Evolutionary conservation across 805 yeast genomes (phyloP).

Genomic region (Wickerhamomyces bovis): DNA sequence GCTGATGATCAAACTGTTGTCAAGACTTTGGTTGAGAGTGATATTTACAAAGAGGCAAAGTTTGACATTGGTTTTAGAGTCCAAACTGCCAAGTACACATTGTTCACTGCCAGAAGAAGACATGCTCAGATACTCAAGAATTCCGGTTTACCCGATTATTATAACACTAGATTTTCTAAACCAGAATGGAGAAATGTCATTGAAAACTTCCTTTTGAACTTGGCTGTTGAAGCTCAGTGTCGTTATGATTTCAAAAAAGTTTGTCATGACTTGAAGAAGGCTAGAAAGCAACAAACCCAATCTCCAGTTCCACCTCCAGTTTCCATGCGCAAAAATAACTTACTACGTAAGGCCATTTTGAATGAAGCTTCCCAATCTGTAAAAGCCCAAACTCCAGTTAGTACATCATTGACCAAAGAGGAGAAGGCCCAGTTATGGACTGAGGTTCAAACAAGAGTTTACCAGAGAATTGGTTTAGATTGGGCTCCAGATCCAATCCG

Average conservation of each 20-base stretch:
- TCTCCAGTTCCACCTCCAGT: not conserved
- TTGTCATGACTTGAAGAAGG: slow-evolving; percentile 40
- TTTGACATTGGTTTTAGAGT: slow-evolving; percentile 46
- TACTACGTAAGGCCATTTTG: slow-evolving; percentile 29
- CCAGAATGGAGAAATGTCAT: slow-evolving; percentile 72
- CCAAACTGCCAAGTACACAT: slow-evolving; percentile 59
- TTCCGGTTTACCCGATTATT: slow-evolving; percentile 13
- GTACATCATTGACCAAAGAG: slow-evolving; percentile 36
- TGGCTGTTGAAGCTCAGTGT: slow-evolving; percentile 69
- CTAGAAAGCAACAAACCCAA: not conserved
- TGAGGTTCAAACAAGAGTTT: slow-evolving; percentile 55
- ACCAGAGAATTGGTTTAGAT: slow-evolving; percentile 51
- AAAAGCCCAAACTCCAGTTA: slow-evolving; percentile 1
- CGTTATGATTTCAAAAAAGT: slow-evolving; percentile 53
- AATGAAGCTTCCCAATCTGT: slow-evolving; percentile 17
- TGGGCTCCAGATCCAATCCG: slow-evolving; percentile 43
- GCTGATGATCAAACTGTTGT: slow-evolving; percentile 48
- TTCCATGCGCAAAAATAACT: slow-evolving; percentile 10
- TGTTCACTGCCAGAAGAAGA: slow-evolving; percentile 48
- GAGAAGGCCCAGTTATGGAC: slow-evolving; percentile 59
- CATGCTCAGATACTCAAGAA: slow-evolving; percentile 32
- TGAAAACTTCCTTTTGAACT: slow-evolving; percentile 58
- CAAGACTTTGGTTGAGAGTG: slow-evolving; percentile 46
- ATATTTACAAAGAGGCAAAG: slow-evolving; percentile 60
- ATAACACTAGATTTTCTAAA: slow-evolving; percentile 31